Evolutionary conservation across 257 asterid genomes (phyloP).

Genomic region (Nicotiana sylvestris): DNA sequence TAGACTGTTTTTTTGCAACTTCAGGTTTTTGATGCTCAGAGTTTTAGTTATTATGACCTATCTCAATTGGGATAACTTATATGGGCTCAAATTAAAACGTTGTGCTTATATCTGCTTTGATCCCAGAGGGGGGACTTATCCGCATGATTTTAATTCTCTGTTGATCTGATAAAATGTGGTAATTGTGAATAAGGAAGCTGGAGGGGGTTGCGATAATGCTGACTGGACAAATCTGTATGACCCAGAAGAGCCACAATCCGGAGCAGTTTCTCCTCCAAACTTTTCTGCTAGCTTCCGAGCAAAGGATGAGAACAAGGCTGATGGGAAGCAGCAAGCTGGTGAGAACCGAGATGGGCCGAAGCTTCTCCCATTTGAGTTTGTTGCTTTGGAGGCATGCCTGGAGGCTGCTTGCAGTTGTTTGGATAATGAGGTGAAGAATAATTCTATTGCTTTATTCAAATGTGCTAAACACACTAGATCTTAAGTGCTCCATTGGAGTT

Average conservation of each 20-base stretch:
- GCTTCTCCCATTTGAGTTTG: conserved; percentile 94
- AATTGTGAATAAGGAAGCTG: conserved; percentile 58
- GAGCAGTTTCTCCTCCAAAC: conserved; percentile 42
- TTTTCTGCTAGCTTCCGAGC: conserved; percentile 44
- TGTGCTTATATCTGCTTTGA: not conserved
- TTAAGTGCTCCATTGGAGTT: not conserved
- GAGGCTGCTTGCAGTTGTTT: conserved; percentile 94
- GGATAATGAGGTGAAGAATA: conserved; percentile 64
- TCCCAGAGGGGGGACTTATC: not conserved
- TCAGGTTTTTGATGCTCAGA: not conserved
- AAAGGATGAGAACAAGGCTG: conserved; percentile 47
- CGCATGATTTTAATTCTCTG: not conserved
- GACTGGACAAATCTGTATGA: conserved; percentile 84
- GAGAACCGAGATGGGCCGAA: conserved; percentile 83
- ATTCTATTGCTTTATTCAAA: conserved; percentile 7
- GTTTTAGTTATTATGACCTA: not conserved
- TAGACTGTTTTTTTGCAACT: not conserved
- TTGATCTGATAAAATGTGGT: not conserved
- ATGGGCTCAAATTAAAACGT: not conserved
- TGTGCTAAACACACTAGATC: not conserved
- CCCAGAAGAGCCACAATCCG: conserved; percentile 59
- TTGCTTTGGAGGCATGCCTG: conserved; percentile 95
- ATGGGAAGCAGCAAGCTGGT: conserved; percentile 47
- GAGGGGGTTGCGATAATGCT: conserved; percentile 53
- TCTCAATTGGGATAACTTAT: not conserved